These are phyloP conservation scores for Gremmenia infestans DNA, from an alignment of 2,329 filamentous ascomycete species.

Conservation along the genomic window DNA sequence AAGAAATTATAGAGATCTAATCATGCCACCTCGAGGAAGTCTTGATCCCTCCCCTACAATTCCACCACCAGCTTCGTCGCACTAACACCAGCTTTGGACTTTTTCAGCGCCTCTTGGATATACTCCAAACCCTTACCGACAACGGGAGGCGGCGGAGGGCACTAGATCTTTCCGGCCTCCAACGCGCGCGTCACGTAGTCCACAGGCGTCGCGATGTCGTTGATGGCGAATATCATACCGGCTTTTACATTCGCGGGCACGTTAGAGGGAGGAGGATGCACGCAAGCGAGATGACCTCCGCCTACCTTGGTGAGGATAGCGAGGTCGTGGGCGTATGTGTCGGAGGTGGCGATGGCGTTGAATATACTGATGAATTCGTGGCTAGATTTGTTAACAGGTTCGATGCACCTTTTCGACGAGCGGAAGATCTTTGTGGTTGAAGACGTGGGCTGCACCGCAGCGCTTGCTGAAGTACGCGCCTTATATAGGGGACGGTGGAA, in stretches of 20 bases:
- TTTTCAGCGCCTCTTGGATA: conserved; percentile 36
- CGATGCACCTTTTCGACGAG: conserved; percentile 17
- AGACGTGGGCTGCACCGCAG: conserved; percentile 20
- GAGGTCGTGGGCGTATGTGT: conserved; percentile 31
- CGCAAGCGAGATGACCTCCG: conserved; percentile 33
- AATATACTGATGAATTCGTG: conserved; percentile 27
- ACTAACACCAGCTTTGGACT: conserved; percentile 34
- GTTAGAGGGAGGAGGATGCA: conserved; percentile 32
- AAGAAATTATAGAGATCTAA: no score
- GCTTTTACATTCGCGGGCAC: conserved; percentile 27
- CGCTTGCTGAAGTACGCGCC: conserved; percentile 1
- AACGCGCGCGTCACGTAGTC: conserved; percentile 36
- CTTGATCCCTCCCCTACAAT: not conserved
- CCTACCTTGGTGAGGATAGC: conserved; percentile 23
- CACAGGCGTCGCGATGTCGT: conserved; percentile 24
- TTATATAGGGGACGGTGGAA: no score
- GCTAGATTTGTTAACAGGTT: conserved; percentile 23
- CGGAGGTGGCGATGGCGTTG: conserved; percentile 32
- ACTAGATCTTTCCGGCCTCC: conserved; percentile 28
- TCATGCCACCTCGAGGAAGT: no score
- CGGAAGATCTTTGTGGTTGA: conserved; percentile 20
- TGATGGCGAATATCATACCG: conserved; percentile 29
- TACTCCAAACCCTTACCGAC: conserved; percentile 38
- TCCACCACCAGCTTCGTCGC: conserved; percentile 38
- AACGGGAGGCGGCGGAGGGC: conserved; percentile 34